Base-by-base conservation (phyloP, 1,284 basidiomycete species). In the Anthracocystis panici-leucophaei region DNA sequence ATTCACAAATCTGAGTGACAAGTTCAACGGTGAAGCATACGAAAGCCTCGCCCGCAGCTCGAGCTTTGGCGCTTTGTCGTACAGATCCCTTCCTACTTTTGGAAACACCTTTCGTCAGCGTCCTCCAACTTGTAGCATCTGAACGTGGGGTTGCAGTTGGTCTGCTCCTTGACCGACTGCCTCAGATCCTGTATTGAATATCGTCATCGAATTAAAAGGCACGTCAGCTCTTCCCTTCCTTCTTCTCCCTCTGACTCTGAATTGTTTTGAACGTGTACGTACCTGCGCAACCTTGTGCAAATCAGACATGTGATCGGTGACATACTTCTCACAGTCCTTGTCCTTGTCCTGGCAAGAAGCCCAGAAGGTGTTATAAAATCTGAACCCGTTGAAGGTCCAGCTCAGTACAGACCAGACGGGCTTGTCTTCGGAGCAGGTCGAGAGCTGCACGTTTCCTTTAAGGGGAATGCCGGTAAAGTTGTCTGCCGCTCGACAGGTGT, bases 61-160 rank as follows among this genome's bases (percentile, higher is more conserved):
- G n/a, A n/a, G n/a, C 27, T 27, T 16, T 3, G 5, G 35, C 35
- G 3, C 23, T 20, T 1, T 25, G 23, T 23, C 23, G 44, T 23
- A 14, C 12, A 27, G 18, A 2, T 23, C n/a, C 14, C 31, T n/a
- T 35, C 11, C 14, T 44, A 29, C 20, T 53, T n/a, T 16, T 54
- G 33, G 20, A 48, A 62, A 50, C 62, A 65, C n/a, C 57, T 21
- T 0, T 40, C 55, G 14, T 65, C 56, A 3, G 31, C 55, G 2
- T 64, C 54, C 18, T 57, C 16, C 16, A 63, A 29, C 9, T 38
- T 12, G 41, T 38, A 51, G 48, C 60, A 63, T 4, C 21, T 25
- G 40, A 63, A 27, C 3, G 11, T 16, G 18, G 60, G 40, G 0
- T 56, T n/a, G 48, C 60, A 63, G 18, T 31, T 14, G 6, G n/a